Percentiles rank a stretch among this genome's conserved stretches.
Conservation (phyloP, 805 yeast genomes). For the Nakazawaea wickerhamii region DNA sequence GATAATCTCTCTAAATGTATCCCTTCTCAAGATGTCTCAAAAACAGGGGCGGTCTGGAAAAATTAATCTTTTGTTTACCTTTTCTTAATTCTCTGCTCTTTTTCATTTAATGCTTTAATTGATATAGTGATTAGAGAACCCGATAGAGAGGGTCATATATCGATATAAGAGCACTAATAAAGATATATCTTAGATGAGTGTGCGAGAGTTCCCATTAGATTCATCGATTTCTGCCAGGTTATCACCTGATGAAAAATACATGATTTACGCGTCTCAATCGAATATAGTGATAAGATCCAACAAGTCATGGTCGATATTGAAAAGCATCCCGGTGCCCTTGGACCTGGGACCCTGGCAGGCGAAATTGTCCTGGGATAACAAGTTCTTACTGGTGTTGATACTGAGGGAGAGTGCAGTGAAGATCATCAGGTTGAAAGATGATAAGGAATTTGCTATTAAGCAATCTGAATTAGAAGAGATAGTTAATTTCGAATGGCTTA, state of each 20-base stretch:
- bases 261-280: not conserved
- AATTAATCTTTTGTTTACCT: too few relatives aligned
- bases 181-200: not conserved
- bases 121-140: too few relatives aligned
- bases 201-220: not conserved
- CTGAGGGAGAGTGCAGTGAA: not conserved
- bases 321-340: not conserved
- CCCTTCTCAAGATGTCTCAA: too few relatives aligned
- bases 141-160: too few relatives aligned
- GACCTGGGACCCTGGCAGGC: not conserved
- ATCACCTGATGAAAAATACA: not conserved
- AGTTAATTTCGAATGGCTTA: conserved; percentile 7
- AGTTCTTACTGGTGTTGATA: not conserved
- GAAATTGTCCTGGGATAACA: not conserved
- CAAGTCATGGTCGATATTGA: not conserved
- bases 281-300: conserved; percentile 3
- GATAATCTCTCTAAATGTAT: too few relatives aligned
- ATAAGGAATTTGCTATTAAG: not conserved
- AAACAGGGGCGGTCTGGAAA: too few relatives aligned
- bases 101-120: too few relatives aligned
- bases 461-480: conserved; percentile 6
- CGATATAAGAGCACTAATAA: too few relatives aligned
- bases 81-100: too few relatives aligned
- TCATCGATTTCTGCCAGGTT: not conserved
- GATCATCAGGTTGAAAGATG: not conserved